A percentile compares a stretch with the other conserved stretches of the same genome.
These are phyloP conservation scores for Phellopilus nigrolimitatus DNA, from an alignment of 1,284 basidiomycete genomes.

Conservation along the genomic window DNA sequence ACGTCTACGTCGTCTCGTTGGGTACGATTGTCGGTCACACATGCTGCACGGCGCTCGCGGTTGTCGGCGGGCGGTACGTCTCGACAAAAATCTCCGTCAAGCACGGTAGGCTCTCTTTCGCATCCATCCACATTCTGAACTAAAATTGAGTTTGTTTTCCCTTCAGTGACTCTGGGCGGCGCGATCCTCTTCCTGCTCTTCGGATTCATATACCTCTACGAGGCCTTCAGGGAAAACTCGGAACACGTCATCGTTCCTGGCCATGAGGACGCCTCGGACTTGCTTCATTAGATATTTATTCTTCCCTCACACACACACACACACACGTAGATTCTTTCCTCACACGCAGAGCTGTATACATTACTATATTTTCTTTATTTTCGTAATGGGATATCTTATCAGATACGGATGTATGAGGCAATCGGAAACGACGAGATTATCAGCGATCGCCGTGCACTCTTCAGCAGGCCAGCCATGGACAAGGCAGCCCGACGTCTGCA, in stretches of 20 bases:
- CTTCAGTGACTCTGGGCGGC: conserved; percentile 72
- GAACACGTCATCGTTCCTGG: conserved; percentile 15
- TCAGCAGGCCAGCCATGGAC: neutral
- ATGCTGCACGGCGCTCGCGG: conserved; percentile 85
- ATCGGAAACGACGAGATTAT: neutral
- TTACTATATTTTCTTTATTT: neutral
- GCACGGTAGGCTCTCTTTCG: conserved; percentile 62
- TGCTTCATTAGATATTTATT: conserved; percentile 12
- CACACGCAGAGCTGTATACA: too few species aligned
- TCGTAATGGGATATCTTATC: neutral
- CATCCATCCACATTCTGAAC: conserved; percentile 10
- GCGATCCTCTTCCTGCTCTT: conserved; percentile 61
- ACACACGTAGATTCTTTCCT: neutral
- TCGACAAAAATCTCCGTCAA: conserved; percentile 94
- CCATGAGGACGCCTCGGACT: conserved; percentile 15
- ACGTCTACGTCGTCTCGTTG: conserved; percentile 76
- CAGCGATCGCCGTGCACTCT: neutral
- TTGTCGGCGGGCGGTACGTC: conserved; percentile 85
- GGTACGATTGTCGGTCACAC: conserved; percentile 90
- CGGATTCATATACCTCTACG: conserved; percentile 44
- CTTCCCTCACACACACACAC: too few species aligned
- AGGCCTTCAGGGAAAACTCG: conserved; percentile 30
- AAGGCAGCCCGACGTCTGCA: neutral
- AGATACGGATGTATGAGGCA: neutral
- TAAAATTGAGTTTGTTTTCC: conserved; percentile 6